Percentiles rank a stretch among this genome's conserved stretches.
Evolutionary conservation across 495 filamentous ascomycete species (phyloP).

Genomic region (Penicilliopsis zonata): DNA sequence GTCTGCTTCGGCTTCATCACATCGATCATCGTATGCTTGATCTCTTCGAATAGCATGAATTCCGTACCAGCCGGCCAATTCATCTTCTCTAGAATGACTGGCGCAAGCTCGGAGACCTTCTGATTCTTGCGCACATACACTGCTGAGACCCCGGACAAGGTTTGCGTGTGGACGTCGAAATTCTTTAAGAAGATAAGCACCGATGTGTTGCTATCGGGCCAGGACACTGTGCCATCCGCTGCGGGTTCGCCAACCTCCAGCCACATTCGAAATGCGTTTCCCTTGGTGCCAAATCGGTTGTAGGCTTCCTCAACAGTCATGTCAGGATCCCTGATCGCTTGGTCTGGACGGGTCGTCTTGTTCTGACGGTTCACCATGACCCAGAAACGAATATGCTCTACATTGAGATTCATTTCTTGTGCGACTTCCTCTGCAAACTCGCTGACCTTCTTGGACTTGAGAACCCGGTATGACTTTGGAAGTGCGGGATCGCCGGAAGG

Average conservation of each 20-base stretch:
- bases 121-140: constrained; percentile 79
- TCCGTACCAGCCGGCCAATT: constrained; percentile 60
- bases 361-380: constrained; percentile 98
- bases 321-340: constrained; percentile 62
- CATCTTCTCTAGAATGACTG: constrained; percentile 73
- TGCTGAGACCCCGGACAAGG: constrained; percentile 60
- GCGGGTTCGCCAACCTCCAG: constrained; percentile 60
- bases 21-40: constrained; percentile 96
- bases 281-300: constrained; percentile 54
- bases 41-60: constrained; percentile 80
- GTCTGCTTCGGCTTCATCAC: constrained; percentile 82
- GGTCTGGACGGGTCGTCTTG: constrained; percentile 85
- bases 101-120: constrained; percentile 76
- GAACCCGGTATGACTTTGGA: constrained; percentile 52
- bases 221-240: constrained; percentile 53
- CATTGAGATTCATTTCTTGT: constrained; percentile 44
- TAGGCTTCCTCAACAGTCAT: constrained; percentile 76
- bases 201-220: constrained; percentile 49
- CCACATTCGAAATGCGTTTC: constrained; percentile 71
- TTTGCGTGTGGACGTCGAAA: constrained; percentile 70
- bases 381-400: constrained; percentile 69
- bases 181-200: constrained; percentile 87
- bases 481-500: constrained; percentile 46
- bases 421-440: constrained; percentile 62
- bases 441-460: constrained; percentile 58